phyloP scores from a whole-genome alignment of 1,139 yeast genomes.

The Neolecta irregularis region DNA sequence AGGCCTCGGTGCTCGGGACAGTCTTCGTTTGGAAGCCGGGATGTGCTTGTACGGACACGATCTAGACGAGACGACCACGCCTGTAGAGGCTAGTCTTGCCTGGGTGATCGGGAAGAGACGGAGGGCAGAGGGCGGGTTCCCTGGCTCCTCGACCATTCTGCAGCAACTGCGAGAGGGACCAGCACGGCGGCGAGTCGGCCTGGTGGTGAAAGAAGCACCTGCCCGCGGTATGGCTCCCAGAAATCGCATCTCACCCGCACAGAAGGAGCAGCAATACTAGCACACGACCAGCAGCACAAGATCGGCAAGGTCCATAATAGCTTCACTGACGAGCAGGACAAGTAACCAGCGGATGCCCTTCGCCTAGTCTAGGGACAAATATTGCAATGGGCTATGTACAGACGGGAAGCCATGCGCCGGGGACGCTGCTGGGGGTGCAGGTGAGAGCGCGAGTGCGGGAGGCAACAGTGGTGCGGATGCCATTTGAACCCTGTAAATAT shows the following conservation, averaged over 20 bases:
- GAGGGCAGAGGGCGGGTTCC: slow-evolving; percentile 46
- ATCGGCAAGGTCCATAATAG: too few species aligned
- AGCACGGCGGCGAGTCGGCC: slow-evolving; percentile 57
- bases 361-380: slow-evolving; percentile 66
- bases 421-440: slow-evolving; percentile 57
- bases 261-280: slow-evolving; percentile 54
- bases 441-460: slow-evolving; percentile 73
- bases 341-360: slow-evolving; percentile 80
- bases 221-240: slow-evolving; percentile 36
- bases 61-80: slow-evolving; percentile 62
- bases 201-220: slow-evolving; percentile 64
- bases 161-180: slow-evolving; percentile 49
- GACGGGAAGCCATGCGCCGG: slow-evolving; percentile 57
- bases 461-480: slow-evolving; percentile 63
- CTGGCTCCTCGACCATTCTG: slow-evolving; percentile 59
- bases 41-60: slow-evolving; percentile 96
- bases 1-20: slow-evolving; percentile 94
- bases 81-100: slow-evolving; percentile 72
- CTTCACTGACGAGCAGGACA: too few species aligned
- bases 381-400: slow-evolving; percentile 84
- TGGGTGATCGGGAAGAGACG: slow-evolving; percentile 83
- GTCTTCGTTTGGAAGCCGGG: slow-evolving; percentile 89
- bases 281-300: slow-evolving; percentile 21
- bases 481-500: slow-evolving; percentile 63
- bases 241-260: background rate